Evolutionary conservation across 1,139 yeast species (phyloP), one percentile per base, ranked within the genome.

Genomic region (Hyphopichia buzzinii): DNA sequence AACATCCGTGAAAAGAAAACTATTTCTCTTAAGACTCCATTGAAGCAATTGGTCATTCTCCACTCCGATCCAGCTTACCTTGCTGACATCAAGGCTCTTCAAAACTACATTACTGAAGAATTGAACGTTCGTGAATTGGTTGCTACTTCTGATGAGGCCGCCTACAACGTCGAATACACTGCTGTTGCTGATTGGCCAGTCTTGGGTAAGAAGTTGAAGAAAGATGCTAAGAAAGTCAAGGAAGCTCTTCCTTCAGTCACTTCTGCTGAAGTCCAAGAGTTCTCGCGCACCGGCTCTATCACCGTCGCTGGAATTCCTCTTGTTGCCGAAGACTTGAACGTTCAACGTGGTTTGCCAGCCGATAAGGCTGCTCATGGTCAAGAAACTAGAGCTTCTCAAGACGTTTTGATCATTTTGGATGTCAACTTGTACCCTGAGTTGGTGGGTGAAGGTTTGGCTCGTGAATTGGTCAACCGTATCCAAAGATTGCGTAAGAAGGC

Each of bases 131-230:
- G 97, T 63, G 92, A 86, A 50, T 64, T 94, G 40, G 69, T 88
- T 51, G 83, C 94, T 52, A 89, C 97, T 23, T 75, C 88, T 22
- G 97, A 94, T 56, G 99, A 94, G 70, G 83, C 76, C 50, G 81
- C 84, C 56, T 90, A 89, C 56, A 94, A 92, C 52, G 97, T 94
- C 44, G 86, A 84, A 57, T 92, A 90, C 72, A 79, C 78, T 43
- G 97, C 92, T 33, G 95, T 86, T 60, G 98, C 98, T 32, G 99
- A 94, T 69, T 94, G 99, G 99, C 95, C 97, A 37, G 88, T 89
- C 13, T 77, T 94, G 49, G 99, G 99, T 68, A 92, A 92, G 77
- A 92, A 92, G 66, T 79, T 94, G 63, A 90, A 90, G 79, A 82
- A 82, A 59, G 97, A 90, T 55, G 95, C 87, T 47, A 88, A 85